Evolutionary conservation across 140 eudicot genomes (phyloP), one percentile per base, ranked within the genome.

Genomic region (Stevia rebaudiana): DNA sequence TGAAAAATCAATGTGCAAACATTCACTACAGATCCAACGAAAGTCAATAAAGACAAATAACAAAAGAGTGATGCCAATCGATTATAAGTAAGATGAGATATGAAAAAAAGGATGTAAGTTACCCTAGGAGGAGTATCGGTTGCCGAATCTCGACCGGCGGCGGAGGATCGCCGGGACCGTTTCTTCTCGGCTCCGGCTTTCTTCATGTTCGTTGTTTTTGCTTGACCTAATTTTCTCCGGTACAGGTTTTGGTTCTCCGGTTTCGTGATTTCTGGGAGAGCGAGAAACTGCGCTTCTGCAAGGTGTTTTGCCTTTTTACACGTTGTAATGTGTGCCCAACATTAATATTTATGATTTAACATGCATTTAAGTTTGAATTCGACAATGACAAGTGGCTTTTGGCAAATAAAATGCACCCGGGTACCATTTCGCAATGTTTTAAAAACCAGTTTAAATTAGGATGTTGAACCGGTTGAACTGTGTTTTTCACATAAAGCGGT

Each of bases 111-210:
- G 44, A 1, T 33, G 6, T 19, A 21, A 67, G 72, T 31, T 69
- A 87, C 96, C 87, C 79, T 84, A 61, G 94, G 94, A 43, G 96
- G 87, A 43, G 85, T 71, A 41, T 88, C 96, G 42, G 69, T 70
- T 67, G 44, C 36, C 80, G 82, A 62, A 70, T 77, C 83, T 61
- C 73, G 64, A 59, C 73, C 19, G 68, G 64, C 41, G 51, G 60
- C 83, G 61, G 86, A 65, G 42, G 94, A 80, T 67, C 88, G 88
- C 70, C 97, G 88, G 74, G 82, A 81, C 65, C 81, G 52, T 71
- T 89, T 89, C 80, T 89, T 89, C 78, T 89, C 97, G 48, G 84
- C 89, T 82, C 91, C 95, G 56, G 90, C 61, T 74, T 85, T 88
- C 90, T 82, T 88, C 88, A 81, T 84, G 67, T 73, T 71, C 47